A percentile compares a stretch with the other conserved stretches of the same genome.
Evolutionary conservation across 2,329 filamentous ascomycete species (phyloP).

Genomic region (Penicillium sp.): DNA sequence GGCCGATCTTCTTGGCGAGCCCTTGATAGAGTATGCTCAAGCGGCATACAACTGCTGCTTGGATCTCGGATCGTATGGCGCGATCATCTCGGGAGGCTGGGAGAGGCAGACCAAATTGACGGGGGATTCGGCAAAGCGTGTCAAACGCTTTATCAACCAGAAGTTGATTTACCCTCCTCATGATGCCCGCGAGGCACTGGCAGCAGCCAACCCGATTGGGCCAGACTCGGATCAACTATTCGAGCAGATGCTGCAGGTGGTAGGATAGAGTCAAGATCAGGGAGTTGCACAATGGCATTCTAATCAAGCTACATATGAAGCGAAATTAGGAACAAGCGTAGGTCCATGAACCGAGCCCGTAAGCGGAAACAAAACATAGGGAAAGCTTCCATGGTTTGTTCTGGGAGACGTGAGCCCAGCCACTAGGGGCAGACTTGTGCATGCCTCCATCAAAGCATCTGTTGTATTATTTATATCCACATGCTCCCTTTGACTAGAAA

Average conservation of each 20-base stretch:
- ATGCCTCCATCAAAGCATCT: too few relatives aligned
- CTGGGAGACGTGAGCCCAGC: too few relatives aligned
- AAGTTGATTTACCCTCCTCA: conserved; percentile 36
- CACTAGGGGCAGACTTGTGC: too few relatives aligned
- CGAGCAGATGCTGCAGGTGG: conserved; percentile 3
- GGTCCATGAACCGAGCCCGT: too few relatives aligned
- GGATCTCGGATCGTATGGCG: conserved; percentile 35
- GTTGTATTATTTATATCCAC: too few relatives aligned
- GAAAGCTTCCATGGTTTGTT: too few relatives aligned
- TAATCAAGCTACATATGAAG: too few relatives aligned
- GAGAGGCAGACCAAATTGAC: conserved; percentile 27
- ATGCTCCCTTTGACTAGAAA: too few relatives aligned
- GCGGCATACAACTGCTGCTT: conserved; percentile 34
- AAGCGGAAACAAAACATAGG: too few relatives aligned
- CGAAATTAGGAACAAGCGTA: too few relatives aligned
- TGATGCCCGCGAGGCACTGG: conserved; percentile 22
- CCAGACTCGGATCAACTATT: conserved; percentile 13
- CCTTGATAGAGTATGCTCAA: conserved; percentile 30
- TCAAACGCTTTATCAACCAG: conserved; percentile 37
- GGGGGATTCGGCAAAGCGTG: conserved; percentile 31
- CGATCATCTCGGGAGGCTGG: conserved; percentile 30
- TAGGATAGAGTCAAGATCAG: not conserved
- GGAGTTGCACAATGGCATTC: too few relatives aligned
- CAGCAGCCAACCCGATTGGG: conserved; percentile 22
- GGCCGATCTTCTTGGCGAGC: conserved; percentile 31